Conservation (phyloP, 768 basidiomycete genomes). For the Flagelloscypha sp. region DNA sequence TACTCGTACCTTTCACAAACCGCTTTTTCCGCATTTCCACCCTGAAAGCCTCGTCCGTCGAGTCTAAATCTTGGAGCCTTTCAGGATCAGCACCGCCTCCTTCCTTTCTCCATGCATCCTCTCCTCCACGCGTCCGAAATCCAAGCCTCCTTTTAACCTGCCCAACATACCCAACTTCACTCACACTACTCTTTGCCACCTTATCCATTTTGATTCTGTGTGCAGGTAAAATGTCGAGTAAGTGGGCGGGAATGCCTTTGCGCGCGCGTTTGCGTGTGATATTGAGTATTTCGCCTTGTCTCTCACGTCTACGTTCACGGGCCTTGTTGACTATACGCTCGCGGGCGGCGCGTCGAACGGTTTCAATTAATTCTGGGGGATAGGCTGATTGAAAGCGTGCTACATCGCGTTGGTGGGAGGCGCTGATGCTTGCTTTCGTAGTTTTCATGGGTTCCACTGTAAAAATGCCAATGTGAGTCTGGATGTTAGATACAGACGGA, state of each 20-base stretch:
- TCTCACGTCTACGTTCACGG: constrained; percentile 49
- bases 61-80: too few species aligned
- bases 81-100: too few species aligned
- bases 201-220: constrained; percentile 39
- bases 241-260: constrained; percentile 56
- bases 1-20: too few species aligned
- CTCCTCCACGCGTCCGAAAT: too few species aligned
- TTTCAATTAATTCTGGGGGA: constrained; percentile 38
- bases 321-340: constrained; percentile 61
- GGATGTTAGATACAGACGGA: not conserved
- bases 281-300: constrained; percentile 50
- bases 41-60: too few species aligned
- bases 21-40: too few species aligned
- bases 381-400: constrained; percentile 35
- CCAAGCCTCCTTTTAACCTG: constrained; percentile 50
- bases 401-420: constrained; percentile 30
- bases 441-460: constrained; percentile 31
- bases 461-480: not conserved
- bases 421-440: constrained; percentile 21
- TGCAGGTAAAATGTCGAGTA: constrained; percentile 44
- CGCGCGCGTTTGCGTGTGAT: constrained; percentile 38
- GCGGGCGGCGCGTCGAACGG: constrained; percentile 47
- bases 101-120: too few species aligned
- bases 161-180: constrained; percentile 70
- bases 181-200: constrained; percentile 39